These are phyloP conservation scores for Knoxdaviesia proteae DNA, from an alignment of 2,329 filamentous ascomycete genomes.

Conservation along the genomic window DNA sequence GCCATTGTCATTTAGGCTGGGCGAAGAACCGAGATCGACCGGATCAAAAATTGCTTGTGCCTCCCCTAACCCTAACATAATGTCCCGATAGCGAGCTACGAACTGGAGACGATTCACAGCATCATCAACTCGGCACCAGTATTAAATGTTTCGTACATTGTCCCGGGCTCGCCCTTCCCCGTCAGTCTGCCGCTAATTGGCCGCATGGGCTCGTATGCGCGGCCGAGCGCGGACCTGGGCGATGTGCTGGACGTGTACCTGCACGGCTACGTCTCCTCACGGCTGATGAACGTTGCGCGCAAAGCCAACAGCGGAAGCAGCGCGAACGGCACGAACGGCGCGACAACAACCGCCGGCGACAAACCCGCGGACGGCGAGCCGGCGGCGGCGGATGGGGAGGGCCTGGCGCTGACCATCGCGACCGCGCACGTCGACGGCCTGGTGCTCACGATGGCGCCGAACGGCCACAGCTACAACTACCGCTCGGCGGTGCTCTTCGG, in stretches of 20 bases:
- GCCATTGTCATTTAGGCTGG: too few species aligned
- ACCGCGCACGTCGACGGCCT: conserved; percentile 62
- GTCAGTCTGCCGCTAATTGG: conserved; percentile 71
- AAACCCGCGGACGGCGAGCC: neutral
- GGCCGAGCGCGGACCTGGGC: conserved; percentile 34
- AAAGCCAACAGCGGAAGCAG: too few species aligned
- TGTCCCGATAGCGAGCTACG: conserved; percentile 38
- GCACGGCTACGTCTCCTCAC: conserved; percentile 65
- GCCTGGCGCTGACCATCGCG: conserved; percentile 50
- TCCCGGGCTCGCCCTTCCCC: conserved; percentile 46
- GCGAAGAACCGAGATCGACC: too few species aligned
- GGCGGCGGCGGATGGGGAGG: conserved; percentile 12
- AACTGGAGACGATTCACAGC: conserved; percentile 48
- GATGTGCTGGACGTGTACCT: conserved; percentile 60
- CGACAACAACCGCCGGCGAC: too few species aligned
- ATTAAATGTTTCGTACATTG: conserved; percentile 60
- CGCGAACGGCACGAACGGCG: too few species aligned
- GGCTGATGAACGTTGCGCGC: conserved; percentile 46
- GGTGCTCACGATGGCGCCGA: conserved; percentile 59
- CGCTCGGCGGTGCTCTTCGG: conserved; percentile 64
- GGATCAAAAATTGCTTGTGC: too few species aligned
- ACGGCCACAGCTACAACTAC: conserved; percentile 73
- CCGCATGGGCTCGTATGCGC: conserved; percentile 52
- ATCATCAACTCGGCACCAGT: conserved; percentile 58
- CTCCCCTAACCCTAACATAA: too few species aligned